Evolutionary conservation across 2,329 filamentous ascomycete genomes (phyloP), one percentile per base, ranked within the genome.

Genomic region (Penicillium sp.): DNA sequence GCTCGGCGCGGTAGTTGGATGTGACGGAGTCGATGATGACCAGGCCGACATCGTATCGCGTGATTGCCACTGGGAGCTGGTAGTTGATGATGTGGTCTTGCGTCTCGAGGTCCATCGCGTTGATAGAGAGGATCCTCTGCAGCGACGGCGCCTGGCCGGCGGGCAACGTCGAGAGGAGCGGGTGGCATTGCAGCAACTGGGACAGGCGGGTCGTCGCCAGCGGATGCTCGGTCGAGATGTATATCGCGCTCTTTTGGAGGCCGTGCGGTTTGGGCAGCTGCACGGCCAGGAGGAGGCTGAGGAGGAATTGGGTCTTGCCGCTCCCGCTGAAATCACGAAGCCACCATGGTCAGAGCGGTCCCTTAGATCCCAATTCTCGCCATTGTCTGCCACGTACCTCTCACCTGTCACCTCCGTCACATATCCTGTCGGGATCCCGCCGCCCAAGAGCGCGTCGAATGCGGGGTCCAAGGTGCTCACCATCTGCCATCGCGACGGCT

Each of bases 51-150:
- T 83, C 77, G 63, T 87, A 81, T 32, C 86, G 80, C 50, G 78
- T 72, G 14, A 95, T 80, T 18, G 89, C 83, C 13, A 95, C 84
- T 1, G 93, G 93, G 4, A 97, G 82, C 64, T 98, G 93, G 66
- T 87, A 97, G 50, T 82, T 83, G 17, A 97, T 74, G 59, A 98
- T 95, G 67, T 97, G 91, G 44, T 97, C 91, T 67, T 98, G 93
- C 0, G 86, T 84, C 67, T 97, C 93, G 40, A 97, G 81, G 62
- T 97, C 90, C 20, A 87, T 86, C 7, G 87, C 89, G 34, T 84
- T 81, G 50, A 93, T 86, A 62, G 84, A 87, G 55, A 89, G 77
- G 48, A 98, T 83, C 50, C 77, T 75, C 63, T 87, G 81, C 4
- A 96, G 75, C 0, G 86, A 86, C 1, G 89, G 82, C 15, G 69